Base-by-base conservation (phyloP, 2,329 filamentous ascomycete genomes). In the Penicillium sp. region DNA sequence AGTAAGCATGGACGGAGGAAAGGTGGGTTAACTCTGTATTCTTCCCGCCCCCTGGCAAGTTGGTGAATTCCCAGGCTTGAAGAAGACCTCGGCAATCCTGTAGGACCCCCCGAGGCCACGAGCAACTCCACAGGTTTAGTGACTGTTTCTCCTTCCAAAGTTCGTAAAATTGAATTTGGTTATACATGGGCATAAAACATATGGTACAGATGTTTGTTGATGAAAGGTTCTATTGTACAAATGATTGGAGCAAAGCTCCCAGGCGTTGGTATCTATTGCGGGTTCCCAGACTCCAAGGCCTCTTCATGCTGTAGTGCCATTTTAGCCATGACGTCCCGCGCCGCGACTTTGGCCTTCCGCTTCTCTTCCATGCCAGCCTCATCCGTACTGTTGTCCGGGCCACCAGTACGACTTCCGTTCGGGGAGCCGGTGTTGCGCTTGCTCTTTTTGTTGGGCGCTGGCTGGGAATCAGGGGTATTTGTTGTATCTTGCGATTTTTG, bases 301-400 rank as follows among this genome's bases (percentile, higher is more conserved):
- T 75, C 73, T 52, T 75, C 73, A 6, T 71, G 70, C 52, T 74
- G 68, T 69, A 75, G 72, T 9, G 70, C 71, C 45, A 71, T 54
- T 39, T 67, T 69, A 21, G 65, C 69, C 63, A 75, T 63, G 14
- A 57, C 57, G 58, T 75, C 71, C 42, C 72, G 66, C 48, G 67
- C 65, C 48, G 70, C 67, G 43, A 72, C 59, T 57, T 68, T 70
- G 27, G 70, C 67, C 46, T 69, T 74, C 49, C 62, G 68, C 57
- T 60, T 68, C 53, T 67, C 65, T 38, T 63, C 57, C 29, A 55
- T 52, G 40, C 54, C 56, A 14, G 46, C 39, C 24, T 51, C 45
- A 14, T 59, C 56, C 8, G 29, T 47, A 8, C 42, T 31, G 24
- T 63, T 48, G 7, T 54, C 40, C 11, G 27, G 47, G 22, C 10